Conservation (phyloP, 768 basidiomycete species). For the Collybiopsis luxurians region DNA sequence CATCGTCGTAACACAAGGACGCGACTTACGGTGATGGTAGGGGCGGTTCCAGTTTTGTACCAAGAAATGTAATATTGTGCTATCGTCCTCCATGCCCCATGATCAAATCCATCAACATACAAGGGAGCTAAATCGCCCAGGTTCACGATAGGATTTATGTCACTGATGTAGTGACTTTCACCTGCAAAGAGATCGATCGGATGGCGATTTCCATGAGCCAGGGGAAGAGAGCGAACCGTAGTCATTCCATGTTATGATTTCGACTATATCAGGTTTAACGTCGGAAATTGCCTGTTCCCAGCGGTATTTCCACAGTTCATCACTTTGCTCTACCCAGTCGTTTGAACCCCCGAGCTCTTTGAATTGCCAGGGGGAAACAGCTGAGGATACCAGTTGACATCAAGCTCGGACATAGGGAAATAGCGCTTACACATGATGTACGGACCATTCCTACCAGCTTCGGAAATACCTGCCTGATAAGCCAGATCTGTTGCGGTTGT, state of each 20-base stretch:
- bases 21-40: constrained; percentile 26
- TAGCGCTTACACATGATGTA: constrained; percentile 26
- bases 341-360: constrained; percentile 19
- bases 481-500: constrained; percentile 26
- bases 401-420: not conserved
- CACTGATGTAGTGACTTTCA: constrained; percentile 41
- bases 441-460: constrained; percentile 16
- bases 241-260: constrained; percentile 21
- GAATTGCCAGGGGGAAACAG: constrained; percentile 25
- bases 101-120: constrained; percentile 22
- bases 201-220: constrained; percentile 20
- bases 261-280: constrained; percentile 22
- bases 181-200: constrained; percentile 14
- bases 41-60: constrained; percentile 20
- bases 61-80: constrained; percentile 23
- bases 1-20: constrained; percentile 15
- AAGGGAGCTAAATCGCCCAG: constrained; percentile 21
- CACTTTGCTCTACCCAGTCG: constrained; percentile 21
- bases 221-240: constrained; percentile 20
- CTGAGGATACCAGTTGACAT: constrained; percentile 9
- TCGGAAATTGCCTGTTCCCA: constrained; percentile 23
- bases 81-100: constrained; percentile 21
- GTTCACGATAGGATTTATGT: constrained; percentile 22
- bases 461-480: constrained; percentile 17
- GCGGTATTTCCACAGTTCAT: constrained; percentile 24